Evolutionary conservation across 2,329 filamentous ascomycete species (phyloP), one percentile per base, ranked within the genome.

Genomic region (Aspergillus arachidicola): DNA sequence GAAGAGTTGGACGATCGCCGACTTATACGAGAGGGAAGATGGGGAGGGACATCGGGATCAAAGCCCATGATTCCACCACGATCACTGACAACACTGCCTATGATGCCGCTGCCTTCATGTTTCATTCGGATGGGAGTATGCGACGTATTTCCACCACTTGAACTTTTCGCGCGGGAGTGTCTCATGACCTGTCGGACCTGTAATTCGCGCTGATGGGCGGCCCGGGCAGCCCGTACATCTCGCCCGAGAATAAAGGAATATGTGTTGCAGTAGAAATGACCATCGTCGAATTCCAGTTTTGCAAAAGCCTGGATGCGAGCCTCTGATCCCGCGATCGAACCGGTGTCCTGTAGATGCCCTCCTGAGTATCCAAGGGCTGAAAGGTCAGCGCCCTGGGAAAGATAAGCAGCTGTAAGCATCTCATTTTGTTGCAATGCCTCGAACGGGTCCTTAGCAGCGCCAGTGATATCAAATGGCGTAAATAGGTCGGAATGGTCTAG

Each of bases 231-330:
- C 64, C 82, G 80, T 55, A 86, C 80, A 75, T 89, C 87, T 72
- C 87, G 84, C 48, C 86, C 87, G n/a, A 90, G 79, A 57, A 87
- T 83, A 61, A 89, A 85, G 34, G 85, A 84, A 69, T 86, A 86
- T 6, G 86, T 89, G 66, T 85, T 87, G 77, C 89, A 85, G 72
- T 88, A 89, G 72, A 87, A 89, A 70, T 87, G 86, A 59, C 87
- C 87, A 75, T 90, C 87, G 58, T 85, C 82, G 72, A 90, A 89
- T 69, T 86, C 84, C 54, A 90, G 80, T 72, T 88, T 87, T 46
- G 87, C 87, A 75, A 86, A 89, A 38, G 86, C 87, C 66, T 85
- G 82, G 64, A 87, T 84, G 55, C 76, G 74, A 53, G 79, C 79
- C 64, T 81, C 79, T 1, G 79, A 80, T 19, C 78, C 79, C 21